Percentiles rank a stretch among this genome's conserved stretches.
phyloP scores from a whole-genome alignment of 805 yeast species.

The Metschnikowia arizonensis region DNA sequence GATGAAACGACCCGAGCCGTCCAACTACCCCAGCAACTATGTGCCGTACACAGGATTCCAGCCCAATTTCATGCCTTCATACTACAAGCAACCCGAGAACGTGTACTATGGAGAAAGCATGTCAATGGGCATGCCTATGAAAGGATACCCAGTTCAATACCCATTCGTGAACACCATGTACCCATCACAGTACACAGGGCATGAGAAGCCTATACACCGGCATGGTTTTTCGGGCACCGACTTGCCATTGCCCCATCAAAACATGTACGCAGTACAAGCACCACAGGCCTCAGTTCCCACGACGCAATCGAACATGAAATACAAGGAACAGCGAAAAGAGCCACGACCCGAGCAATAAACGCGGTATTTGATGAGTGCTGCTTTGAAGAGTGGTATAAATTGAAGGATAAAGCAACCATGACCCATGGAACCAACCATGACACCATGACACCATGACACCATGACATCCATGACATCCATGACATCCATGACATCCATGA shows the following conservation, averaged over 20 bases:
- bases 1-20: conserved; percentile 1
- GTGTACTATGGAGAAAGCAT: conserved; percentile 6
- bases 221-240: neutral
- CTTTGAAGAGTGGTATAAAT: too few species aligned
- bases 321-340: neutral
- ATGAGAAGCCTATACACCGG: neutral
- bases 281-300: neutral
- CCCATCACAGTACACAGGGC: neutral
- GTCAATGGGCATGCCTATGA: conserved; percentile 3
- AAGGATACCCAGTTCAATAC: conserved; percentile 4
- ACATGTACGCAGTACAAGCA: neutral
- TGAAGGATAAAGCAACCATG: too few species aligned
- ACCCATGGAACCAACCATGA: too few species aligned
- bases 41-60: conserved; percentile 4
- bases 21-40: neutral
- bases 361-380: too few species aligned
- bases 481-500: too few species aligned
- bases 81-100: conserved; percentile 4
- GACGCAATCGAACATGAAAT: neutral
- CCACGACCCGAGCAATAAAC: neutral
- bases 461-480: too few species aligned
- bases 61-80: conserved; percentile 4
- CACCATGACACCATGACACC: too few species aligned
- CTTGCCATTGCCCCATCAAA: neutral
- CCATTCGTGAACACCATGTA: conserved; percentile 8